Evolutionary conservation across 169 alveolate genomes (phyloP), one percentile per base, ranked within the genome.

Genomic region (Plasmodium relictum): DNA sequence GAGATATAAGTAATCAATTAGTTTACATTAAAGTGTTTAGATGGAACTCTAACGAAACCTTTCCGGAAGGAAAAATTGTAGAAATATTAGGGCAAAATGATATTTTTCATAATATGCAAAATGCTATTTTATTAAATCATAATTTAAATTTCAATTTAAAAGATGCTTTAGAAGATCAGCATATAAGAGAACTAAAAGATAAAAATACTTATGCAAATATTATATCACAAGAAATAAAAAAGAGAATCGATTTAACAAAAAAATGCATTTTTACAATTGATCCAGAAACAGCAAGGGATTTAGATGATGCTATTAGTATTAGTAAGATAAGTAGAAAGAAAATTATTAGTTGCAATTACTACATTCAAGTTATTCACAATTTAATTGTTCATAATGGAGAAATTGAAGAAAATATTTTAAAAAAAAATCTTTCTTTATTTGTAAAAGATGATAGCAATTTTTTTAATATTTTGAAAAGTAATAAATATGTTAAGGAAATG

Each of bases 281-380:
- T 24, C 97, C 97, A 1, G 91, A 88, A 14, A 87, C 95, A 8
- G 97, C 97, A 5, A 88, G 88, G 50, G 97, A 94, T 76, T 59
- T 93, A 31, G 97, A 93, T 54, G 97, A 93, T 72, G 96, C 97
- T 22, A 78, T 93, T 37, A 93, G 85, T 22, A 74, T 92, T 44
- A 58, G 76, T 58, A 68, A 65, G 39, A 83, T 83, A 52, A 69
- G 73, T 6, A 83, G 59, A 22, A 83, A 69, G 68, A 83, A 26
- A 68, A 69, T 83, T 2, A 44, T 10, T 5, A 58, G 26, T 5
- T 83, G 69, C n/a, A 83, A 56, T 45, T 83, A 68, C 56, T 83
- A 83, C n/a, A 68, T 83, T 5, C 68, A 69, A 69, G 50, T 83
- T 56, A 42, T 83, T 39, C 91, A 83, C 16, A 83, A 83, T 26